phyloP scores from a whole-genome alignment of 768 basidiomycete genomes.

The Mycena amicta region DNA sequence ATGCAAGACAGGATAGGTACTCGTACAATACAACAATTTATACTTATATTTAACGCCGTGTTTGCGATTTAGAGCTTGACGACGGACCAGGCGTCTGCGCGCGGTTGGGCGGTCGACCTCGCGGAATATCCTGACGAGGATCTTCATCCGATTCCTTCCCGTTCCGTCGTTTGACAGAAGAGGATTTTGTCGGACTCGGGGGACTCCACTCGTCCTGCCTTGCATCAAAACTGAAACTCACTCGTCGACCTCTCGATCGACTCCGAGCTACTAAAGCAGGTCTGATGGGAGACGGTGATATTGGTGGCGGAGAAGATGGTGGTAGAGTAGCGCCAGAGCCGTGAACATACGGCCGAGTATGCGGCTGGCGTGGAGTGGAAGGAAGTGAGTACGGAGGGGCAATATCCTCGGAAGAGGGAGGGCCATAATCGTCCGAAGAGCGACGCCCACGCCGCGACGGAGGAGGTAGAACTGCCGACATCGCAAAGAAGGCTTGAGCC shows the following conservation, averaged over 20 bases:
- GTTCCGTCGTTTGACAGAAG: no score
- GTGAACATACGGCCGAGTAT: constrained; percentile 41
- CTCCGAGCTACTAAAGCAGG: constrained; percentile 50
- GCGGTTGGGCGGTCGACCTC: no score
- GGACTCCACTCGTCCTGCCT: no score
- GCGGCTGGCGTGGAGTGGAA: constrained; percentile 41
- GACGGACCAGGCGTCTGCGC: no score
- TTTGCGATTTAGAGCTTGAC: no score
- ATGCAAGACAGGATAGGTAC: no score
- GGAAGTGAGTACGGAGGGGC: constrained; percentile 28
- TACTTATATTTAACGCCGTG: no score
- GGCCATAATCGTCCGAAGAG: constrained; percentile 23
- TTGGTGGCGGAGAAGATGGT: constrained; percentile 54
- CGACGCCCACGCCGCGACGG: constrained; percentile 29
- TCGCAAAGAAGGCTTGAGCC: constrained; percentile 18
- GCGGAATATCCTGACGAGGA: no score
- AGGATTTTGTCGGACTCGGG: no score
- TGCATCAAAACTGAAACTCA: constrained; percentile 54
- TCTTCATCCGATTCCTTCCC: no score
- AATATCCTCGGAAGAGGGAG: constrained; percentile 15
- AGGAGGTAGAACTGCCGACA: constrained; percentile 23
- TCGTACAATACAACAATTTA: no score
- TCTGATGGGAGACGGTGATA: constrained; percentile 43
- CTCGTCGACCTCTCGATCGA: constrained; percentile 55
- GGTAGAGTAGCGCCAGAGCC: constrained; percentile 53